phyloP scores from a whole-genome alignment of 768 basidiomycete genomes.

The Lactarius sanguifluus region DNA sequence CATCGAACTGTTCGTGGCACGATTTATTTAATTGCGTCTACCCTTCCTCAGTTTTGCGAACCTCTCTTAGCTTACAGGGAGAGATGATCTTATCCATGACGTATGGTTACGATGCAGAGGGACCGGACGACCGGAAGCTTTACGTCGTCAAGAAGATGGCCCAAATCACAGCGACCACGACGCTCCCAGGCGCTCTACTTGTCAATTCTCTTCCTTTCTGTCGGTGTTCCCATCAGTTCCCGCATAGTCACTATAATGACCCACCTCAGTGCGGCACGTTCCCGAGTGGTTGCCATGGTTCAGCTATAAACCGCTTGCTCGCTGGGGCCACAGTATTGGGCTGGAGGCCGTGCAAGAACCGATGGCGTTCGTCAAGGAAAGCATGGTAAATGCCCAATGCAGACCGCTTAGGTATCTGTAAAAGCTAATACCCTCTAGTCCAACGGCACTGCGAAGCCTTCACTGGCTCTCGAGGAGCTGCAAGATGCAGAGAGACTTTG shows the following conservation, averaged over 20 bases:
- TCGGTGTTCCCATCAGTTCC: background rate
- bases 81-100: slow-evolving; percentile 13
- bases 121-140: slow-evolving; percentile 6
- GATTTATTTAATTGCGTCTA: background rate
- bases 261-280: slow-evolving; percentile 8
- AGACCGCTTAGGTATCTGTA: background rate
- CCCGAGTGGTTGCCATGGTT: slow-evolving; percentile 20
- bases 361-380: slow-evolving; percentile 4
- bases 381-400: background rate
- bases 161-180: background rate
- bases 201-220: slow-evolving; percentile 10
- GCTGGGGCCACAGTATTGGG: background rate
- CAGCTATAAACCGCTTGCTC: slow-evolving; percentile 16
- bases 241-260: background rate
- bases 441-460: slow-evolving; percentile 19
- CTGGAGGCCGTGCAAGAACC: slow-evolving; percentile 2
- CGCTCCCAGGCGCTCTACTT: slow-evolving; percentile 12
- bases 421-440: background rate
- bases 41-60: background rate
- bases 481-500: slow-evolving; percentile 1
- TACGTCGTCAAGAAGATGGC: background rate
- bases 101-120: slow-evolving; percentile 17
- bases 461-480: slow-evolving; percentile 13
- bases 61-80: slow-evolving; percentile 7
- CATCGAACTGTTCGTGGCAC: slow-evolving; percentile 5